Base-by-base conservation (phyloP, 129 eudicot genomes). In the Pittosporum tobira region DNA sequence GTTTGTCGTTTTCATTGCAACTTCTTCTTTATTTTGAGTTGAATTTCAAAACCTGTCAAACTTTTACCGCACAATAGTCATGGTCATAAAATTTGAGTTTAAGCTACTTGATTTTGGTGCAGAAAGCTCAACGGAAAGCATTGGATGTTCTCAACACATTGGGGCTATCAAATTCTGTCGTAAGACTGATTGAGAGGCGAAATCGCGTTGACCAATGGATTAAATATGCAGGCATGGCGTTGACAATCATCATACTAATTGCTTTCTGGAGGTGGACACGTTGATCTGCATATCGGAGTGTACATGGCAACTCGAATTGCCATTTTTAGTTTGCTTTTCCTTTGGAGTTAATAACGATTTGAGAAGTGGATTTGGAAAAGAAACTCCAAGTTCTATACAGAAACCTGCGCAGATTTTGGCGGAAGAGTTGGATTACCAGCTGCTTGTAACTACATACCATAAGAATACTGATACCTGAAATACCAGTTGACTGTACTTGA, bases 51-150 rank as follows among this genome's bases (percentile, higher is more conserved):
- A n/a, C n/a, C n/a, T n/a, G n/a, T n/a, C n/a, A n/a, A n/a, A n/a
- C n/a, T n/a, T n/a, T n/a, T n/a, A n/a, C n/a, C n/a, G n/a, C n/a
- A n/a, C n/a, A n/a, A n/a, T n/a, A n/a, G n/a, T n/a, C n/a, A n/a
- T n/a, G n/a, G n/a, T n/a, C n/a, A n/a, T n/a, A n/a, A n/a, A n/a
- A n/a, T n/a, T n/a, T n/a, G n/a, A n/a, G n/a, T n/a, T 14, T 40
- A 3, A 38, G 10, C 4, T n/a, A 31, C 25, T 3, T 40, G 61
- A 2, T 2, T 53, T 53, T 75, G 62, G 10, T 78, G 72, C 84
- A 87, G 99, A 82, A 94, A 55, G 99, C 99, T 64, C 99, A 93
- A 71, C 77, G 99, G 54, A 93, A 93, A 76, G 90, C 96, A 36
- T 65, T 93, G 74, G 96, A 93, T 70, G 88, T 93, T 36, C 88